Base-by-base conservation (phyloP, 371 early-diverging fungal genomes). In the Mortierella sp. region DNA sequence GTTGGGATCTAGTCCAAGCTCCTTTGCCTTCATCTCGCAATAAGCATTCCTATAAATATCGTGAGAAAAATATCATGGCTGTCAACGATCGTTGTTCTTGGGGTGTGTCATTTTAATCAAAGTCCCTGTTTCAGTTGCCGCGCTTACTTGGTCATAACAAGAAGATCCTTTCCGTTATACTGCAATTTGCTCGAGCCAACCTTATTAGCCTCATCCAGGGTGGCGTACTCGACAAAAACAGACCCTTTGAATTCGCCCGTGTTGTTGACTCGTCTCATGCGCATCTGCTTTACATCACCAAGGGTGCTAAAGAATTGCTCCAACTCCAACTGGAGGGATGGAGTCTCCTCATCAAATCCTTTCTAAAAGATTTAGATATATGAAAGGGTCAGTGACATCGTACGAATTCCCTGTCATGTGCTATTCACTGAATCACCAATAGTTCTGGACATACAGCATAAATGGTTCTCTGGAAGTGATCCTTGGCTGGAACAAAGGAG, bases 171-270 rank as follows among this genome's bases (percentile, higher is more conserved):
- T 70, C 87, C 92, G 11, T 90, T 85, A 74, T 88, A 89, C 19
- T 88, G 67, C 59, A 91, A 74, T 58, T 83, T 67, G 68, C 75
- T 84, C 6, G 83, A 74, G 40, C 84, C 89, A 48, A 89, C 85
- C 85, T 87, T 88, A 68, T 86, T 75, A 33, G 88, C 88, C 47
- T 87, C 83, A 45, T 88, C 89, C 48, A 84, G 74, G 58, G 84
- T 79, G 19, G 78, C 78, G 59, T 87, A 92, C 86, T 92, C 91
- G 21, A 93, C 86, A 75, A 89, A 87, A n/a, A 87, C 88, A 32
- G 87, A 86, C 59, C 92, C 92, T 90, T 90, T 89, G 78, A 83
- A 84, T 15, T 75, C 85, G 55, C 80, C 80, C 10, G 85, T 82
- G 52, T 83, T 86, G 40, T 86, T 73, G 58, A 84, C 84, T 69